Evolutionary conservation across 768 basidiomycete species (phyloP).

Genomic region (Lentinus brumalis): DNA sequence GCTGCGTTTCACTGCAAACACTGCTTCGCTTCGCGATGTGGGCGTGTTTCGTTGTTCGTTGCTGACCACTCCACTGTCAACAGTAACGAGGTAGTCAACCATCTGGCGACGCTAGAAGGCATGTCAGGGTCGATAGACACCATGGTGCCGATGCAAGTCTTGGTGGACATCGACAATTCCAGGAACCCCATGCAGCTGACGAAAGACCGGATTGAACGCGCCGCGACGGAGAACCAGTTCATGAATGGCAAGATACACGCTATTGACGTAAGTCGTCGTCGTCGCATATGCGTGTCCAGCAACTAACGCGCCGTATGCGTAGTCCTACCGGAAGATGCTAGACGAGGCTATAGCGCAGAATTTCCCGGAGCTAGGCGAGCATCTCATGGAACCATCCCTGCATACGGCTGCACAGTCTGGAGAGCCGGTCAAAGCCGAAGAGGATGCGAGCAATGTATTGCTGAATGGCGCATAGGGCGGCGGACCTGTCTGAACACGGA

Average conservation of each 20-base stretch:
- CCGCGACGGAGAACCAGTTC: constrained; percentile 88
- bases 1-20: too few relatives aligned
- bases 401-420: background rate
- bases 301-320: background rate
- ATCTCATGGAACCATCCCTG: constrained; percentile 18
- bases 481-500: background rate
- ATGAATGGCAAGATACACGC: constrained; percentile 89
- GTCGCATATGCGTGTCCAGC: background rate
- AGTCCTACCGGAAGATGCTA: constrained; percentile 72
- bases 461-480: constrained; percentile 4
- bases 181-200: constrained; percentile 84
- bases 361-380: constrained; percentile 63
- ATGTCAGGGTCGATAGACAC: constrained; percentile 62
- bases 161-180: constrained; percentile 77
- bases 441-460: constrained; percentile 3
- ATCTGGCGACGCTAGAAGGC: constrained; percentile 67
- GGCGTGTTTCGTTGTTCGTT: background rate
- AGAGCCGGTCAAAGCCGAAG: constrained; percentile 9
- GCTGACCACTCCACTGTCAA: background rate
- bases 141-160: constrained; percentile 74
- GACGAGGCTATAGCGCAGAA: constrained; percentile 71
- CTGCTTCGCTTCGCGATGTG: background rate
- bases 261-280: constrained; percentile 50
- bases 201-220: constrained; percentile 75
- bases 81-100: constrained; percentile 75